Percentiles rank a stretch among this genome's conserved stretches.
These are phyloP conservation scores for Paecilomyces fulvus DNA, from an alignment of 2,329 filamentous ascomycete genomes.

Conservation along the genomic window DNA sequence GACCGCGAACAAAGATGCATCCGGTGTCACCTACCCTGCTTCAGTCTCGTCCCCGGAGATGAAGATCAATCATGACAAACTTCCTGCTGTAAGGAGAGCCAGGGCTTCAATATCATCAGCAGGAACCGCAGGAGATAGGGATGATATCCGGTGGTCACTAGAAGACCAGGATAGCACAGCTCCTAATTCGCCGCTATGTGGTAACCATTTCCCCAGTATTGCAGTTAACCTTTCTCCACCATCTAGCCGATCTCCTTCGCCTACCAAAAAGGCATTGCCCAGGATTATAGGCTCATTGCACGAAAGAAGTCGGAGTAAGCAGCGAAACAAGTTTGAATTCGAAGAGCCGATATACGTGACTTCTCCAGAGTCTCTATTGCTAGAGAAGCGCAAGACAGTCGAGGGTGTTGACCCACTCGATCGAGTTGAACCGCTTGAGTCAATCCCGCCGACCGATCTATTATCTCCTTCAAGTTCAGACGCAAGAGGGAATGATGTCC, in stretches of 20 bases:
- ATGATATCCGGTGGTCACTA: slow-evolving; percentile 27
- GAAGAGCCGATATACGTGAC: slow-evolving; percentile 12
- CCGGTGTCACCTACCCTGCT: background rate
- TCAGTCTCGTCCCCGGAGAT: slow-evolving; percentile 22
- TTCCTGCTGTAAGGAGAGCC: background rate
- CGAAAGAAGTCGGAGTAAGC: slow-evolving; percentile 29
- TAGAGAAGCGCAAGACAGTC: slow-evolving; percentile 9
- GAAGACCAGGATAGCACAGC: slow-evolving; percentile 39
- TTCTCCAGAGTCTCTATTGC: slow-evolving; percentile 9
- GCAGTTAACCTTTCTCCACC: slow-evolving; percentile 56
- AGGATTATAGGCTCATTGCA: slow-evolving; percentile 34
- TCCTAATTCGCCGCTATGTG: slow-evolving; percentile 29
- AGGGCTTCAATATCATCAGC: slow-evolving; percentile 47
- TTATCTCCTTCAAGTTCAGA: slow-evolving; percentile 8
- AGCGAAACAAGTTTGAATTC: slow-evolving; percentile 32
- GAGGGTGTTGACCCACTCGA: slow-evolving; percentile 10
- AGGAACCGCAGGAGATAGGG: slow-evolving; percentile 29
- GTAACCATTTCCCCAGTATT: slow-evolving; percentile 48
- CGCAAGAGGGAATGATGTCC: background rate
- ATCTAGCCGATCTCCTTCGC: slow-evolving; percentile 56
- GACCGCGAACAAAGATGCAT: background rate
- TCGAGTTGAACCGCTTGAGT: slow-evolving; percentile 14
- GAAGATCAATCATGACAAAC: slow-evolving; percentile 36
- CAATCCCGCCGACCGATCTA: slow-evolving; percentile 20
- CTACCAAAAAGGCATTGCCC: slow-evolving; percentile 48